Evolutionary conservation across 1,139 yeast species (phyloP), one percentile per base, ranked within the genome.

Genomic region (Blastobotrys ciferrii): DNA sequence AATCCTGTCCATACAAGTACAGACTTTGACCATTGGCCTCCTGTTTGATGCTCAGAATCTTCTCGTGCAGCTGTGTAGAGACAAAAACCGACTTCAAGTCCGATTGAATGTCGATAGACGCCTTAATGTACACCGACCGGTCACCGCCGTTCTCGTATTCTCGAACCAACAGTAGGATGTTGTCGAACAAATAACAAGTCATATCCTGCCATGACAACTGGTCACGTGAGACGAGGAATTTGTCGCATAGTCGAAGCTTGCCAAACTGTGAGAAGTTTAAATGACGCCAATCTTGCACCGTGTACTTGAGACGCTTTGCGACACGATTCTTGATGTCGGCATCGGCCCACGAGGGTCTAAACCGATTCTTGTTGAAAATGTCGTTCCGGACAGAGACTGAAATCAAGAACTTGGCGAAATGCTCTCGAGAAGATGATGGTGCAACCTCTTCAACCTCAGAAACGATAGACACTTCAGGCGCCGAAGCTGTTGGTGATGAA

Each of bases 141-240:
- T 33, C 32, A 19, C 48, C 38, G 28, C 49, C 20, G 31, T 36
- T 13, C 3, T 33, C 17, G 18, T 32, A 37, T 13, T 48, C 51
- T 14, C 55, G 53, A 12, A 54, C 46, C 13, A 58, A 47, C 17
- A 59, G 41, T 11, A 59, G 49, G 32, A 54, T 51, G 12, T 44
- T 45, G 11, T 56, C 59, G 48, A 56, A 59, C 40, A 59, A 32
- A 35, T 56, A 59, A 44, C 63, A 59, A 15, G 55, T 54, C 31
- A 54, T 50, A 19, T 50, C 44, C 37, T 57, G 57, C 62, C 62
- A 57, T 4, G 53, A 35, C 14, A 43, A 30, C 39, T 46, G 41
- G 44, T 58, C 57, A 13, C 52, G 43, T 2, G 60, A 56, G 17
- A 59, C 51, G 23, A 43, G 42, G 28, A 59, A 56, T 15, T 40